These are phyloP conservation scores for Botryotinia calthae DNA, from an alignment of 2,329 filamentous ascomycete species.

Conservation along the genomic window DNA sequence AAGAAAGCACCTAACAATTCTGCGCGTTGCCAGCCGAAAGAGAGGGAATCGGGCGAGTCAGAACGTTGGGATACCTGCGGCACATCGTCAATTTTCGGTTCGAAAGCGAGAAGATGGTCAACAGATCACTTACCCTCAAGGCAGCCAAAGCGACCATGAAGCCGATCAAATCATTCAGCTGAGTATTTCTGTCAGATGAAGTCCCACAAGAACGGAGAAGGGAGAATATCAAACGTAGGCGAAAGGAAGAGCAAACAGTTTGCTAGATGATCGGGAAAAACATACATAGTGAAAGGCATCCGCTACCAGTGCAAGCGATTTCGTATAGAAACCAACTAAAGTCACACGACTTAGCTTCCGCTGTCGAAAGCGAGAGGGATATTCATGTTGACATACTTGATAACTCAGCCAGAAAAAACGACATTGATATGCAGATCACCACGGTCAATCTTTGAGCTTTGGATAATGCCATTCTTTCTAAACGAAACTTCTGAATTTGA, in stretches of 20 bases:
- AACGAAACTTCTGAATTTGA: background rate
- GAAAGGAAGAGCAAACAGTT: background rate
- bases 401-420: conserved; percentile 48
- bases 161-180: conserved; percentile 70
- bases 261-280: conserved; percentile 17
- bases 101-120: conserved; percentile 1
- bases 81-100: background rate
- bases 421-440: conserved; percentile 47
- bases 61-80: conserved; percentile 57
- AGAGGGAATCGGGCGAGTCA: conserved; percentile 56
- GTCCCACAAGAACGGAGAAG: background rate
- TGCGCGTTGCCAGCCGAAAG: conserved; percentile 76
- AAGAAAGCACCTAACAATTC: conserved; percentile 75
- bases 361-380: background rate
- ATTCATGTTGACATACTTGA: conserved; percentile 38
- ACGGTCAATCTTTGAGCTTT: conserved; percentile 32
- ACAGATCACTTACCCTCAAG: conserved; percentile 49
- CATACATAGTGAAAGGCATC: conserved; percentile 77
- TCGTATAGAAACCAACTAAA: conserved; percentile 65
- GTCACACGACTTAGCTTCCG: conserved; percentile 4
- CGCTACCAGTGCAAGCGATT: conserved; percentile 68
- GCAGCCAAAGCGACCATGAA: conserved; percentile 66
- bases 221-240: background rate
- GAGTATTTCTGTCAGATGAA: conserved; percentile 5
- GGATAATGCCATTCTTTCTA: conserved; percentile 15